Evolutionary conservation across 1,139 yeast species (phyloP), one percentile per base, ranked within the genome.

Genomic region (Pichia norvegensis): DNA sequence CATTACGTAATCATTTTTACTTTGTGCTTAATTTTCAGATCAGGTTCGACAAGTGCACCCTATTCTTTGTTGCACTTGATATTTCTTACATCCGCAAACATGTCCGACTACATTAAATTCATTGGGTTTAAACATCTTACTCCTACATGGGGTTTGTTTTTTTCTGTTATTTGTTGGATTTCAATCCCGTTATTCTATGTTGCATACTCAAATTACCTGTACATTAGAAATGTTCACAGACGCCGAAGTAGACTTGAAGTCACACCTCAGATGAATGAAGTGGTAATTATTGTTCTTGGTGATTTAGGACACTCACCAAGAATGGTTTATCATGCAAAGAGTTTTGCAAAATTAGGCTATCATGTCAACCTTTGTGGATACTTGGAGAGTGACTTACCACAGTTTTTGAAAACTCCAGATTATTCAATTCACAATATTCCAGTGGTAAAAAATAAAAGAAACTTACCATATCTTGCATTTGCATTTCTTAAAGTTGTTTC

Each of bases 291-390:
- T 49, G 98, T 92, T 1, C 68, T 94, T 25, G 99, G 99, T 1
- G 98, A 92, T 60, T 63, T 94, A 45, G 97, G 96, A 14, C 95
- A 90, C 58, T 90, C 97, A 1, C 99, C 99, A 5, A 70, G 99
- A 51, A 92, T 92, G 86, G 76, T 84, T 56, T 85, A 92, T 63
- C 99, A 94, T 63, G 95, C 95, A 1, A 66, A 73, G 48, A 83
- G 95, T 45, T 79, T 92, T 55, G 75, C 85, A n/a, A 67, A 72
- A 42, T 61, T 68, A 23, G 92, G 87, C 1, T 83, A 82, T 62
- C 71, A 73, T 42, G 98, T 94, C 2, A 86, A 83, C 51, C 63
- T 92, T 38, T 84, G 95, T 63, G 98, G 98, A 0, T 92, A 90
- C 61, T 58, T 78, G 2, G 94, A 82, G 52, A 74, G 79, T 27